Conservation (phyloP, 2,329 filamentous ascomycete genomes). For the Colletotrichum neosansevieriae region DNA sequence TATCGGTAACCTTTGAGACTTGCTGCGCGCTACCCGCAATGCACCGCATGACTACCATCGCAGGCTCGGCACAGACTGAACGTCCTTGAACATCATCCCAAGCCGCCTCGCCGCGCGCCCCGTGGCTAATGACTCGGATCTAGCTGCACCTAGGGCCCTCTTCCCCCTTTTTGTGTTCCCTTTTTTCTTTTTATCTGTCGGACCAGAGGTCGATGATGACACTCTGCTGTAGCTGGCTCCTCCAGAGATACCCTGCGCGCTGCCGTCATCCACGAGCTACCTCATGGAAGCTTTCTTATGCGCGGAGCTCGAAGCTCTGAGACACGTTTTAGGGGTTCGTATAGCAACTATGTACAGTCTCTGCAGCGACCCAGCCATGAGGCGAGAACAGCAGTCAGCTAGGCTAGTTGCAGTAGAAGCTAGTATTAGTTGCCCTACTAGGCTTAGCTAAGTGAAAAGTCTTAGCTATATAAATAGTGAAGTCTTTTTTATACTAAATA, state of each 20-base stretch:
- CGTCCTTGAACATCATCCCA: conserved; percentile 9
- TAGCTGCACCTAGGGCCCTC: conserved; percentile 1
- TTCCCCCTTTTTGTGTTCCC: too few species aligned
- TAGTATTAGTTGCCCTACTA: background rate
- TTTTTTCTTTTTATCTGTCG: background rate
- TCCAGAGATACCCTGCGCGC: conserved; percentile 10
- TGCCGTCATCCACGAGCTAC: background rate
- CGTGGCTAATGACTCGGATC: background rate
- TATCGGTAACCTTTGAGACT: too few species aligned
- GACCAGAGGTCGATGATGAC: conserved; percentile 7
- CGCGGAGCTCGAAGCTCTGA: background rate
- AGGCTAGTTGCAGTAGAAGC: too few species aligned
- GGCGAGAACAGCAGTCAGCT: too few species aligned
- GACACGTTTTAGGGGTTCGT: background rate
- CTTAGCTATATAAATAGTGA: too few species aligned
- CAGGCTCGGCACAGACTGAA: background rate
- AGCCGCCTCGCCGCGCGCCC: background rate
- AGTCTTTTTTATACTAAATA: too few species aligned
- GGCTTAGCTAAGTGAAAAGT: too few species aligned
- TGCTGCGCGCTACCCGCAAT: background rate
- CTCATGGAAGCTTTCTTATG: background rate
- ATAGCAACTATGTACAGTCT: background rate
- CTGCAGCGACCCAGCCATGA: too few species aligned
- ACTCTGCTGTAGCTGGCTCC: conserved; percentile 1
- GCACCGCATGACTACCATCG: background rate